A percentile compares a stretch with the other conserved stretches of the same genome.
phyloP scores from a whole-genome alignment of 371 early-diverging fungal species.

The Lichtheimia corymbifera region DNA sequence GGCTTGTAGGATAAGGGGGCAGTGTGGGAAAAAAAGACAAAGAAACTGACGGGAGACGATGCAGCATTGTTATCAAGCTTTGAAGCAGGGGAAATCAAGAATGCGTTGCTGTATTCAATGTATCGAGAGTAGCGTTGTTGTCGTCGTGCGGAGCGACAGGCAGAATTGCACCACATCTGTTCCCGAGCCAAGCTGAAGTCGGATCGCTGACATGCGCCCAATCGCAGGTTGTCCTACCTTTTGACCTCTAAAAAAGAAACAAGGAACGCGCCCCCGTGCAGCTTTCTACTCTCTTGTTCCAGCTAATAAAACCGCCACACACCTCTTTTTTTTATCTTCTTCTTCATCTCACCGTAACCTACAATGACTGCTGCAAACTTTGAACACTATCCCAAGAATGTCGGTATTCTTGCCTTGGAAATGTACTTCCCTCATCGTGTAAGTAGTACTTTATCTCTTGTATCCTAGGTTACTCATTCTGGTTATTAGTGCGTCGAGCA shows the following conservation, averaged over 20 bases:
- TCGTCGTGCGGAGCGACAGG: background rate
- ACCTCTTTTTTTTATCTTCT: constrained; percentile 2
- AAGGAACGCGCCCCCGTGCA: constrained; percentile 2
- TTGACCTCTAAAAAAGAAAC: background rate
- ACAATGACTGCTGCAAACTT: constrained; percentile 35
- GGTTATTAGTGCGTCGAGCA: constrained; percentile 81
- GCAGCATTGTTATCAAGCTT: constrained; percentile 20
- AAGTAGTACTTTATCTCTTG: constrained; percentile 14
- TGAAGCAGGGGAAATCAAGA: constrained; percentile 1
- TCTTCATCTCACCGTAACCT: background rate
- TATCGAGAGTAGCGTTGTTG: background rate
- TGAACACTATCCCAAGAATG: constrained; percentile 70
- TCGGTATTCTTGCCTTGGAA: constrained; percentile 92
- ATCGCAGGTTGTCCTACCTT: constrained; percentile 7
- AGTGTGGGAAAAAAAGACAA: background rate
- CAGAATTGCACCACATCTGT: background rate
- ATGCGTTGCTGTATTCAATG: background rate
- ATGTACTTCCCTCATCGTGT: constrained; percentile 86
- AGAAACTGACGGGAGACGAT: background rate
- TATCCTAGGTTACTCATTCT: background rate
- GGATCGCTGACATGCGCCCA: constrained; percentile 3
- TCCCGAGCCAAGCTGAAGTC: background rate
- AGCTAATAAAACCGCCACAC: background rate
- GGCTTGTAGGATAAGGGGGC: background rate
- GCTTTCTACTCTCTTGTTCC: constrained; percentile 13